phyloP scores from a whole-genome alignment of 805 yeast genomes.

The Jamesozyma jinghongensis region DNA sequence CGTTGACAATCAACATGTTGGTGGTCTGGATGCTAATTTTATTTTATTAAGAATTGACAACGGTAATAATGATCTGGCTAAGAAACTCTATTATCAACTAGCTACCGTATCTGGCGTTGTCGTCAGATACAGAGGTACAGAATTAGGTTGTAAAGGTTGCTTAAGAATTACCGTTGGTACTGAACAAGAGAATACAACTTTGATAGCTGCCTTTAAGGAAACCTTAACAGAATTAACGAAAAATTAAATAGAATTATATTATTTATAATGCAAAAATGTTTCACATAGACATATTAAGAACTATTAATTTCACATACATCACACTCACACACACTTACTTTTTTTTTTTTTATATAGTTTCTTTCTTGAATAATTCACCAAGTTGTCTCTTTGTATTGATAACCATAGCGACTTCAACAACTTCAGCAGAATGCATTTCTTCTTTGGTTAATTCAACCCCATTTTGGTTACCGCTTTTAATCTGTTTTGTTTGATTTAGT shows the following conservation, averaged over 20 bases:
- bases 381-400: slow-evolving; percentile 21
- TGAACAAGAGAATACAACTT: slow-evolving; percentile 51
- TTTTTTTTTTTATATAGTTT: background rate
- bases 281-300: background rate
- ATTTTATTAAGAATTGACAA: slow-evolving; percentile 64
- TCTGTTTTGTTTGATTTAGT: background rate
- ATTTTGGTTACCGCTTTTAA: background rate
- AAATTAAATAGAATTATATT: too few species aligned
- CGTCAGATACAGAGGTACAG: slow-evolving; percentile 84
- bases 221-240: slow-evolving; percentile 16
- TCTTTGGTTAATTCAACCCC: background rate
- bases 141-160: slow-evolving; percentile 82
- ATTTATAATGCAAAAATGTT: too few species aligned
- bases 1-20: slow-evolving; percentile 59
- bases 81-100: slow-evolving; percentile 51
- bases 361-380: slow-evolving; percentile 19
- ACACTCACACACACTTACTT: background rate
- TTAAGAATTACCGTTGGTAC: slow-evolving; percentile 86
- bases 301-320: too few species aligned
- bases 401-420: slow-evolving; percentile 19
- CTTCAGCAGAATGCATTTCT: slow-evolving; percentile 11
- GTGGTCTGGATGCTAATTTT: slow-evolving; percentile 84
- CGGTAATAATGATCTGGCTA: slow-evolving; percentile 71
- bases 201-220: slow-evolving; percentile 43
- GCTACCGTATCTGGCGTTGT: slow-evolving; percentile 74